Base-by-base conservation (phyloP, 495 filamentous ascomycete genomes). In the Penicillium bialowiezense region DNA sequence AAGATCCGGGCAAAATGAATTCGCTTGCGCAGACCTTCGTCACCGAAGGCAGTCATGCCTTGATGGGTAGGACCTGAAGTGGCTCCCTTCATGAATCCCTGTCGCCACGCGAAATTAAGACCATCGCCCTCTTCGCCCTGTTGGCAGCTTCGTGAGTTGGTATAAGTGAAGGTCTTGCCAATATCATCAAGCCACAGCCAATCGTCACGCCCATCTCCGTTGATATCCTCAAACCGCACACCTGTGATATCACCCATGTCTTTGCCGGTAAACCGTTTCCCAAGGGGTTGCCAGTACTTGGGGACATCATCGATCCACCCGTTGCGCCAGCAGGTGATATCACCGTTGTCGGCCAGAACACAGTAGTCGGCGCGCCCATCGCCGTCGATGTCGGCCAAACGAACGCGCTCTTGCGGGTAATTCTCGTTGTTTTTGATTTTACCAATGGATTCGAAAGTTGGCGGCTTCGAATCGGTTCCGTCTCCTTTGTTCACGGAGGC, bases 171-270 rank as follows among this genome's bases (percentile, higher is more conserved):
- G 10, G 38, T 55, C 17, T 51, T 39, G 18, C 63, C 63, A 12
- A 40, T 50, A 10, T 57, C 50, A 15, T 51, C 44, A n/a, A 70
- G 36, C 55, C 60, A 70, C 20, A 60, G 40, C 58, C 52, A 62
- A 29, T 70, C 67, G 21, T 48, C 52, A 17, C 67, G 50, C 20
- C 41, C 48, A 29, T 71, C 63, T 7, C 65, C 65, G 40, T 71
- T 67, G 26, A 71, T 52, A 41, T 71, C 67, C n/a, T 48, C 51
- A 34, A 67, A 48, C 1, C 41, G 51, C 4, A 67, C 52, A 5
- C 55, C 61, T 9, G 41, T 15, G 8, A 52, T 48, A 9, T 59
- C 49, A 12, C 57, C 58, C 43, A 51, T 55, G 14, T 48, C 51
- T 47, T 63, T 63, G 19, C 55, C 58, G 37, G 56, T 40, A 35